Conservation (phyloP, 345 rosid genomes). For the Gossypium arboreum region DNA sequence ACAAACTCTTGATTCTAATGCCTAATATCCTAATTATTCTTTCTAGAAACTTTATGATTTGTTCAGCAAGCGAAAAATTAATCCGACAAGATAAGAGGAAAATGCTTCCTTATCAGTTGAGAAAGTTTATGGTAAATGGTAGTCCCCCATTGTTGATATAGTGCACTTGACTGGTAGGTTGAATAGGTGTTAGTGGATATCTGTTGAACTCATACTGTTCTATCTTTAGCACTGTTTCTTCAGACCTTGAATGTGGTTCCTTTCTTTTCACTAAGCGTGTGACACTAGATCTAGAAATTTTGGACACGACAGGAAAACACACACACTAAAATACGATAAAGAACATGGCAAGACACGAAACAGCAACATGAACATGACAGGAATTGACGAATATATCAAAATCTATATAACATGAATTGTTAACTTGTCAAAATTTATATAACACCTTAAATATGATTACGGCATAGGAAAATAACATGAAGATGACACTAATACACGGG, state of each 20-base stretch:
- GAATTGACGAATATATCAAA: neutral
- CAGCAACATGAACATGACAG: neutral
- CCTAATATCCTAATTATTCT: too few species aligned
- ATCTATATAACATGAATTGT: too few species aligned
- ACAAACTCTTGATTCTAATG: too few species aligned
- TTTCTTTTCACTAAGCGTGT: neutral
- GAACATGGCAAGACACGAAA: neutral
- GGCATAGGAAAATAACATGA: neutral
- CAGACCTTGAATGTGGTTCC: neutral
- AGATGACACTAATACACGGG: neutral
- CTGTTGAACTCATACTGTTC: neutral
- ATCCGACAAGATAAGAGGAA: neutral
- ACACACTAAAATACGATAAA: neutral
- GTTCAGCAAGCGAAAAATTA: neutral
- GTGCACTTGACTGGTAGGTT: slow-evolving; percentile 6
- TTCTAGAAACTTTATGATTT: too few species aligned
- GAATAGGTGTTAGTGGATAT: slow-evolving; percentile 4
- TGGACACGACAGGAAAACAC: neutral
- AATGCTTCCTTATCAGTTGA: neutral
- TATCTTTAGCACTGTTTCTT: slow-evolving; percentile 6
- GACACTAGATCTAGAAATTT: neutral
- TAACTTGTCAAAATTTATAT: too few species aligned
- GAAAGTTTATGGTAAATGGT: neutral
- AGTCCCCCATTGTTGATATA: neutral
- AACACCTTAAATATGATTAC: too few species aligned